Evolutionary conservation across 768 basidiomycete species (phyloP).

Genomic region (Tricholoma flavovirens): DNA sequence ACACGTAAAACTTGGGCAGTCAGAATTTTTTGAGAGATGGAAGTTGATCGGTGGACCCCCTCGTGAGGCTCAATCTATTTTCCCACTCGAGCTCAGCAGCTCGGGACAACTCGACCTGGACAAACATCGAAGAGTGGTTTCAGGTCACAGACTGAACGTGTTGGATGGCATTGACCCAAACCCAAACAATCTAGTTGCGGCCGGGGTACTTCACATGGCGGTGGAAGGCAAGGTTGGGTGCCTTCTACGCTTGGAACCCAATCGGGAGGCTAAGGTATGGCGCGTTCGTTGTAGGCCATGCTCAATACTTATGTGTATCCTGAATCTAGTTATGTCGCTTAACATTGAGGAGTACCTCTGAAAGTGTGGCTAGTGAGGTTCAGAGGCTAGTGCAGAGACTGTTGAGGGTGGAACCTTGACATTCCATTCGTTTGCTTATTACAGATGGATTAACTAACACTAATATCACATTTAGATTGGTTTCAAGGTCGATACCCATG

Average conservation of each 20-base stretch:
- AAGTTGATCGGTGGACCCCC: conserved; percentile 95
- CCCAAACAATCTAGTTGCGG: conserved; percentile 86
- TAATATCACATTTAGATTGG: background rate
- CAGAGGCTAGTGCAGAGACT: conserved; percentile 48
- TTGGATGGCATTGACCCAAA: conserved; percentile 90
- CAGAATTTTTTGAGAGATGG: conserved; percentile 98
- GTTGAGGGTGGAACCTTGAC: conserved; percentile 25
- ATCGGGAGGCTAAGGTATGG: conserved; percentile 87
- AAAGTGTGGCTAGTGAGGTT: conserved; percentile 74
- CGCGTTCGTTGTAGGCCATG: background rate
- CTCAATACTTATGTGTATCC: background rate
- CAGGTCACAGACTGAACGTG: conserved; percentile 71
- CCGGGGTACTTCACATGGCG: conserved; percentile 96
- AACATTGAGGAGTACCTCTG: conserved; percentile 93
- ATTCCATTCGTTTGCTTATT: background rate
- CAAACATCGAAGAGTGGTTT: conserved; percentile 69
- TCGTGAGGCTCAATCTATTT: conserved; percentile 84
- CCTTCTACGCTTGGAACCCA: conserved; percentile 88
- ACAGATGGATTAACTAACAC: conserved; percentile 5
- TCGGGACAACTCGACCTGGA: conserved; percentile 69
- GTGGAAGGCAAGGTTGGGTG: conserved; percentile 93
- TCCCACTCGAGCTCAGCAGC: conserved; percentile 67
- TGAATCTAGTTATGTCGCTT: conserved; percentile 78
- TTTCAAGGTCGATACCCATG: background rate
- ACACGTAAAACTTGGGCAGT: conserved; percentile 74